A percentile compares a stretch with the other conserved stretches of the same genome.
phyloP scores from a whole-genome alignment of 1,284 basidiomycete species.

The Sporisorium reilianum region DNA sequence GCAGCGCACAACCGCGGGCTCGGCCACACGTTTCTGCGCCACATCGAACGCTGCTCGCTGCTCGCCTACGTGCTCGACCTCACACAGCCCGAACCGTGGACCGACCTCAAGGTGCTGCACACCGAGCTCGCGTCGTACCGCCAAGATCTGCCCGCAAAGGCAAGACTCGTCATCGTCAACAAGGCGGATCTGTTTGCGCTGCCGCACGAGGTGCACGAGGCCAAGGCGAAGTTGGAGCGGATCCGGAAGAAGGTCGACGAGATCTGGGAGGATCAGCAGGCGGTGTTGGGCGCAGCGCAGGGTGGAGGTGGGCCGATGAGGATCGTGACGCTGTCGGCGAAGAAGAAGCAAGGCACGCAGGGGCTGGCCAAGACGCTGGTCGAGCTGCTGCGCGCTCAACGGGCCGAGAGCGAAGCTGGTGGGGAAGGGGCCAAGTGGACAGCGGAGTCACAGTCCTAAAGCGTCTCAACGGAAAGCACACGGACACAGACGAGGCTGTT shows the following conservation, averaged over 20 bases:
- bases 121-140: slow-evolving; percentile 87
- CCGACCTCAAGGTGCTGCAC: slow-evolving; percentile 79
- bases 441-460: too few species aligned
- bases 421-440: not conserved
- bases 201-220: slow-evolving; percentile 17
- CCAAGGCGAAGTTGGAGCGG: slow-evolving; percentile 33
- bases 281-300: not conserved
- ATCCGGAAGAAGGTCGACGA: slow-evolving; percentile 12
- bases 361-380: slow-evolving; percentile 36
- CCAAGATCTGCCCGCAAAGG: slow-evolving; percentile 77
- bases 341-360: slow-evolving; percentile 48
- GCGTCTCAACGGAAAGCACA: too few species aligned
- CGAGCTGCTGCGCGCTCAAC: slow-evolving; percentile 28
- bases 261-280: slow-evolving; percentile 27
- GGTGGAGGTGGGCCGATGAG: slow-evolving; percentile 16
- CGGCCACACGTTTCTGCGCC: slow-evolving; percentile 91
- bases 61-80: slow-evolving; percentile 94
- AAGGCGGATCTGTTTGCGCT: slow-evolving; percentile 78
- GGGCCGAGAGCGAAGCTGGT: slow-evolving; percentile 9
- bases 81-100: slow-evolving; percentile 74
- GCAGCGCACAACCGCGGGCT: slow-evolving; percentile 91
- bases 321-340: slow-evolving; percentile 38
- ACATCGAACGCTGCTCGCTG: slow-evolving; percentile 90
- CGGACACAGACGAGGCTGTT: not conserved
- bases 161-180: slow-evolving; percentile 82